phyloP scores from a whole-genome alignment of 306 rosid genomes.

The Glycine soja region DNA sequence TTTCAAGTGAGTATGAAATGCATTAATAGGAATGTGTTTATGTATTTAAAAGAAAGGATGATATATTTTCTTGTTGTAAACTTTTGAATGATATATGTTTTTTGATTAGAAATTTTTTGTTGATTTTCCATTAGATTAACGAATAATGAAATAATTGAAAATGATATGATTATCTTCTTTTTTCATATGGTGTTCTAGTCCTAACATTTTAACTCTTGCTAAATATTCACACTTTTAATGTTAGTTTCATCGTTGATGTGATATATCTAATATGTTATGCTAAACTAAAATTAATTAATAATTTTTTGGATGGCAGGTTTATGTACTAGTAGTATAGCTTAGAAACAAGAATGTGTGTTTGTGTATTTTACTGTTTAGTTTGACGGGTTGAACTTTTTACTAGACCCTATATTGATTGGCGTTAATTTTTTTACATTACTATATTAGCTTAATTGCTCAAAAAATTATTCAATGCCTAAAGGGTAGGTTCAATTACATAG shows the following conservation, averaged over 20 bases:
- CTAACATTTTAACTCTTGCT: neutral
- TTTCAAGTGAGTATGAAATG: neutral
- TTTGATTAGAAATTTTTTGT: neutral
- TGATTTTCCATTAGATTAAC: neutral
- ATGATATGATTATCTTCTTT: neutral
- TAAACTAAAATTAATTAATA: too few species aligned
- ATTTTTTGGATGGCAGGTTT: too few species aligned
- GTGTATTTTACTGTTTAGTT: too few species aligned
- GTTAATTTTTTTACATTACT: too few species aligned
- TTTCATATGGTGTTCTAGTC: neutral
- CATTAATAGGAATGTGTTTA: neutral
- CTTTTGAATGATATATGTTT: neutral
- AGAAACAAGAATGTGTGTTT: too few species aligned
- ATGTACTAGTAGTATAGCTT: too few species aligned
- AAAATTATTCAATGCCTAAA: too few species aligned
- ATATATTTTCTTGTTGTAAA: neutral
- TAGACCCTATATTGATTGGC: too few species aligned
- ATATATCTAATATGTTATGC: neutral
- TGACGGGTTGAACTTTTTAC: too few species aligned
- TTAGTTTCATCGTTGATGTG: neutral
- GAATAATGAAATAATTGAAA: neutral
- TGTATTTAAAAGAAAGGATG: neutral
- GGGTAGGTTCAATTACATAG: too few species aligned
- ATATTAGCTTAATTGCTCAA: too few species aligned
- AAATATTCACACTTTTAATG: neutral